Evolutionary conservation across 129 eudicot species (phyloP).

Genomic region (Daucus carota): DH1_v3.0 NC_030386.2:35104501-35105000

Average conservation of each 20-base stretch:
- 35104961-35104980: not conserved
- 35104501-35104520: constrained; percentile 69
- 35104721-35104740: constrained; percentile 84
- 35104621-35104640: constrained; percentile 49
- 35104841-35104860: constrained; percentile 92
- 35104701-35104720: constrained; percentile 71
- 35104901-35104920: constrained; percentile 82
- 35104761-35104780: constrained; percentile 96
- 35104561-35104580: constrained; percentile 96
- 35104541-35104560: constrained; percentile 99
- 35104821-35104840: constrained; percentile 85
- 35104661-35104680: not conserved
- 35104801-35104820: constrained; percentile 89
- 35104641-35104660: not conserved
- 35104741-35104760: constrained; percentile 98
- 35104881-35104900: constrained; percentile 87
- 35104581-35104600: constrained; percentile 98
- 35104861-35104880: constrained; percentile 86
- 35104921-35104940: constrained; percentile 83
- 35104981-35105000: not conserved
- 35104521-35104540: constrained; percentile 98
- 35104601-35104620: constrained; percentile 87
- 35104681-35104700: constrained; percentile 8
- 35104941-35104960: constrained; percentile 40
- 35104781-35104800: constrained; percentile 97